Evolutionary conservation across 306 rosid genomes (phyloP).

Genomic region (Acacia melanoxylon): DNA sequence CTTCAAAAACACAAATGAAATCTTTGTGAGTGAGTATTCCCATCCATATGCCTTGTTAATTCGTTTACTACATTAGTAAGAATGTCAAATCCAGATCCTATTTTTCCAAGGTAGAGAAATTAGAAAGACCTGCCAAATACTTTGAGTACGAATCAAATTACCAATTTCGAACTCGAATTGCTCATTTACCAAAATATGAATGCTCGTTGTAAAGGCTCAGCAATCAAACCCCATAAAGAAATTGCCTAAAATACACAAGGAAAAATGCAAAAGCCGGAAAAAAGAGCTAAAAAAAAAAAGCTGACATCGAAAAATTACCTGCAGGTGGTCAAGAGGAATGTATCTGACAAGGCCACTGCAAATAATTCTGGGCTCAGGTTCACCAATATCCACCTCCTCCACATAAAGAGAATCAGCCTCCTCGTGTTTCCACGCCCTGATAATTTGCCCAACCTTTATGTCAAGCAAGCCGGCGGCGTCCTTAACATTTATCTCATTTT

Average conservation of each 20-base stretch:
- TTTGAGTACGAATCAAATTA: conserved; percentile 5
- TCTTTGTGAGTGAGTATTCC: neutral
- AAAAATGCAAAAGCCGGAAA: neutral
- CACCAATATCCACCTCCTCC: conserved; percentile 87
- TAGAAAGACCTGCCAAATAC: neutral
- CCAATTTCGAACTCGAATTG: neutral
- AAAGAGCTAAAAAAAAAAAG: neutral
- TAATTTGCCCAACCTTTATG: conserved; percentile 76
- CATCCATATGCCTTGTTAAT: neutral
- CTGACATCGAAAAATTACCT: conserved; percentile 38
- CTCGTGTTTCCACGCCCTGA: conserved; percentile 84
- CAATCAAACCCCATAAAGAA: neutral
- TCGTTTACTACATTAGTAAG: neutral
- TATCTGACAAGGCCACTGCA: conserved; percentile 90
- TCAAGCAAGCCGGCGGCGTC: conserved; percentile 78
- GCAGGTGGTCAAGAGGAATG: conserved; percentile 66
- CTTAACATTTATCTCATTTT: conserved; percentile 31
- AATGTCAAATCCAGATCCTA: neutral
- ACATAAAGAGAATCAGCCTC: conserved; percentile 92
- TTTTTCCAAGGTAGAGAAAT: neutral
- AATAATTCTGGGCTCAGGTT: conserved; percentile 78
- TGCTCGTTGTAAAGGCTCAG: neutral
- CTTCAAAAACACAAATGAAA: conserved; percentile 10
- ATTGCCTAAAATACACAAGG: neutral
- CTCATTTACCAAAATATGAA: neutral